Conservation (phyloP, 2,329 filamentous ascomycete species). For the Xylaria sp. region DNA sequence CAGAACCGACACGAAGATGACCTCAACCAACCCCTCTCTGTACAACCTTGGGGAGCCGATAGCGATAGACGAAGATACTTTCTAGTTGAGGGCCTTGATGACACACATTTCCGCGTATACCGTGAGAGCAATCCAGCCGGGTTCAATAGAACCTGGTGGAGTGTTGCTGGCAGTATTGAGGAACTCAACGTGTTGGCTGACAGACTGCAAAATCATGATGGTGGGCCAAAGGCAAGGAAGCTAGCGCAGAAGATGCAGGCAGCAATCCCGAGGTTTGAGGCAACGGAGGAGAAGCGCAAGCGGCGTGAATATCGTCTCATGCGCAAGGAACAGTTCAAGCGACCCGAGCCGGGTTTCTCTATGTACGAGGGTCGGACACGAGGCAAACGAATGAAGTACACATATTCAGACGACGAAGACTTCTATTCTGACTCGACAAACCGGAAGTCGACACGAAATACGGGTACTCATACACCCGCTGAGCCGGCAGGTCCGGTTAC, state of each 20-base stretch:
- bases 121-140: conserved; percentile 86
- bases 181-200: conserved; percentile 78
- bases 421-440: conserved; percentile 67
- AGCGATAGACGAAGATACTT: conserved; percentile 93
- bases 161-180: conserved; percentile 86
- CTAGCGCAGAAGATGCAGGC: conserved; percentile 77
- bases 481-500: conserved; percentile 67
- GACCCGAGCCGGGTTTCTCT: conserved; percentile 87
- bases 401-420: conserved; percentile 87
- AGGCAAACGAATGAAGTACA: conserved; percentile 96
- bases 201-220: conserved; percentile 77
- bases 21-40: conserved; percentile 83
- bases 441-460: conserved; percentile 76
- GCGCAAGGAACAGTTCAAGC: conserved; percentile 84
- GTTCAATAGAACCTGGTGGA: conserved; percentile 85
- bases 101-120: conserved; percentile 93
- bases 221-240: conserved; percentile 78
- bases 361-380: conserved; percentile 95
- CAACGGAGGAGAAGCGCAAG: conserved; percentile 93
- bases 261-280: conserved; percentile 89
- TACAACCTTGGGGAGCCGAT: conserved; percentile 89
- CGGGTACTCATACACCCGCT: conserved; percentile 73
- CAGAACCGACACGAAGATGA: conserved; percentile 80
- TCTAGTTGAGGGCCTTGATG: conserved; percentile 90
- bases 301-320: conserved; percentile 88